Percentiles rank a stretch among this genome's conserved stretches.
Evolutionary conservation across 2,329 filamentous ascomycete genomes (phyloP).

Genomic region (Ceratocystiopsis minuta): DNA sequence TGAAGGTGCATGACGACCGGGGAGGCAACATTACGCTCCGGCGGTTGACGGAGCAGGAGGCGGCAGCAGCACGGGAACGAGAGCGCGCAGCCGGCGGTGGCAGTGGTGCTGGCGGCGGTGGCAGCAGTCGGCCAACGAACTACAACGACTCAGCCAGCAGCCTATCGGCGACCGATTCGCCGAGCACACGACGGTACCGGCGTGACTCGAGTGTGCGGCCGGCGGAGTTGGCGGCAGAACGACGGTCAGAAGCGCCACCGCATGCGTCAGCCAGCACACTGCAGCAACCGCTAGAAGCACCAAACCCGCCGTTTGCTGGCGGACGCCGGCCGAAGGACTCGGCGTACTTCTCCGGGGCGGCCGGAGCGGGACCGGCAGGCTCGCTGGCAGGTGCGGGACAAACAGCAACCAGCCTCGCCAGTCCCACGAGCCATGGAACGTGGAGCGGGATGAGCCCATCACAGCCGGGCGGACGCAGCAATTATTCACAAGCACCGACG

Average conservation of each 20-base stretch:
- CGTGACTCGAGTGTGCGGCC: constrained; percentile 31
- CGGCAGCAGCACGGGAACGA: constrained; percentile 18
- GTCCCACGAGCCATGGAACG: constrained; percentile 28
- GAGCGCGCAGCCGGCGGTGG: constrained; percentile 16
- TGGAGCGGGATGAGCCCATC: constrained; percentile 35
- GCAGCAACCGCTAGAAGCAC: constrained; percentile 27
- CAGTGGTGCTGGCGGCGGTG: constrained; percentile 12
- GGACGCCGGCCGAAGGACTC: constrained; percentile 38
- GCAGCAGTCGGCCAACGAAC: constrained; percentile 14
- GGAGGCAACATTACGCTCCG: constrained; percentile 44
- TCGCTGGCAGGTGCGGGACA: constrained; percentile 23
- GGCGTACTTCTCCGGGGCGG: constrained; percentile 38
- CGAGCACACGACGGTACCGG: constrained; percentile 32
- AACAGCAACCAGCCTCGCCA: constrained; percentile 30
- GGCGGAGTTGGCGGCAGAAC: constrained; percentile 29
- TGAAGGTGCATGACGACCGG: constrained; percentile 41
- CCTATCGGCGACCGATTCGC: constrained; percentile 36
- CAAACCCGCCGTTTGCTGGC: constrained; percentile 37
- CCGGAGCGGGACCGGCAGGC: constrained; percentile 17
- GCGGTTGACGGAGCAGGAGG: constrained; percentile 41
- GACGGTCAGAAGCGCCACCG: constrained; percentile 18
- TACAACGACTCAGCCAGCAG: constrained; percentile 32
- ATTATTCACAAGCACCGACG: neutral
- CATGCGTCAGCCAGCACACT: too few relatives aligned
- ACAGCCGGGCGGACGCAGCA: constrained; percentile 13